Evolutionary conservation across 228 moss, liverwort and hornwort species (phyloP).

Genomic region (Sphagnum fallax): DNA sequence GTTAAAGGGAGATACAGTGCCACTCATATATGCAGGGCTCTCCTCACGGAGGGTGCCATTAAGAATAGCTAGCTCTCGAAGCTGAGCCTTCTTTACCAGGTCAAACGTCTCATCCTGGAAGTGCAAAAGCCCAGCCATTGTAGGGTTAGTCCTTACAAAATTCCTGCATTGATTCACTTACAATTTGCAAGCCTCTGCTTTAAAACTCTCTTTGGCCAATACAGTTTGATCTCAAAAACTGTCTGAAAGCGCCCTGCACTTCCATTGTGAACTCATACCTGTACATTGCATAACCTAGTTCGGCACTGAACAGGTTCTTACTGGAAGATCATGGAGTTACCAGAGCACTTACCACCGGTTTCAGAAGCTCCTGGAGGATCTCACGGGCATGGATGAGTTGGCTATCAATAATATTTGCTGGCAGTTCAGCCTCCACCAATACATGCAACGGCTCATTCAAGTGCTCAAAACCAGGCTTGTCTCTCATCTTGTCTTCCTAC

Average conservation of each 20-base stretch:
- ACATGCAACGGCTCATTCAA: conserved; percentile 89
- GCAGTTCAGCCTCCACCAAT: conserved; percentile 82
- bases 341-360: conserved; percentile 50
- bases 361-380: conserved; percentile 79
- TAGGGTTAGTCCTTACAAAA: no score
- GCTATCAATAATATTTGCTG: conserved; percentile 68
- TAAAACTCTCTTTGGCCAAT: no score
- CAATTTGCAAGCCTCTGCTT: no score
- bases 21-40: conserved; percentile 63
- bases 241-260: no score
- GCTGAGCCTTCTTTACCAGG: conserved; percentile 86
- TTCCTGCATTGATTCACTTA: no score
- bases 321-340: no score
- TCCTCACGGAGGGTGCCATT: conserved; percentile 85
- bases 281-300: no score
- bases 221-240: no score
- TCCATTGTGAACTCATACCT: no score
- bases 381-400: conserved; percentile 77
- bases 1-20: conserved; percentile 70
- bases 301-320: no score
- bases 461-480: conserved; percentile 90
- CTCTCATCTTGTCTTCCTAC: conserved; percentile 96
- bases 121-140: no score
- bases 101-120: conserved; percentile 75
- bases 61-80: conserved; percentile 78